Evolutionary conservation across 768 basidiomycete genomes (phyloP).

Genomic region (Termitomyces sp.): DNA sequence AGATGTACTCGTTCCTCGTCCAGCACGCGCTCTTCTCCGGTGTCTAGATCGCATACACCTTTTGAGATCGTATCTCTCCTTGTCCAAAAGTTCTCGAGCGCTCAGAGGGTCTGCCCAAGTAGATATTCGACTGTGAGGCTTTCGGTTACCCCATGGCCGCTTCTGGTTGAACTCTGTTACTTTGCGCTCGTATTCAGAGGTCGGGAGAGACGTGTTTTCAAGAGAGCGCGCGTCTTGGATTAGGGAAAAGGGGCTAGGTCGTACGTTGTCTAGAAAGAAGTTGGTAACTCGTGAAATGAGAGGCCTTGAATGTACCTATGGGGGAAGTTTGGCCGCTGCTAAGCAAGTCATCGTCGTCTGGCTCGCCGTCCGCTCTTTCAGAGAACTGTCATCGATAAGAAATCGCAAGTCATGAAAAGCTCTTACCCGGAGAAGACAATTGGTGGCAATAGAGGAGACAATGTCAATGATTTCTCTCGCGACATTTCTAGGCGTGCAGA

Average conservation of each 20-base stretch:
- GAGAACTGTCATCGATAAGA: neutral
- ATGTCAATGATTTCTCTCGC: constrained; percentile 11
- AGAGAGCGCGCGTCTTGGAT: constrained; percentile 14
- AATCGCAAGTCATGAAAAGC: too few species aligned
- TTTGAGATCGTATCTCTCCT: constrained; percentile 17
- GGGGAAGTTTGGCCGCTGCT: constrained; percentile 80
- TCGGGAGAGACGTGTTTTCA: constrained; percentile 15
- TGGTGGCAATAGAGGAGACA: constrained; percentile 30
- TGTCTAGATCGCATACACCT: constrained; percentile 4
- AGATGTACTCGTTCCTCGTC: constrained; percentile 1
- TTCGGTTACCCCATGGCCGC: constrained; percentile 30
- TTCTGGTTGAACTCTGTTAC: constrained; percentile 35
- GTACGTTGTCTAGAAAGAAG: constrained; percentile 11
- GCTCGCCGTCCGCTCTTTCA: constrained; percentile 17
- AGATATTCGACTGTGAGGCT: constrained; percentile 37
- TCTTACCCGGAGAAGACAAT: constrained; percentile 24
- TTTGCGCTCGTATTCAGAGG: constrained; percentile 29
- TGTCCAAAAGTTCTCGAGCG: constrained; percentile 30
- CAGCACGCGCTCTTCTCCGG: constrained; percentile 2
- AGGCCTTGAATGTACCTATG: constrained; percentile 38
- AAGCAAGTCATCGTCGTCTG: constrained; percentile 58
- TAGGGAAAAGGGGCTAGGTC: constrained; percentile 17
- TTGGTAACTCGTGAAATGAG: neutral
- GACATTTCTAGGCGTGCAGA: constrained; percentile 6
- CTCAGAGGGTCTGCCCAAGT: constrained; percentile 54